Percentiles rank a stretch among this genome's conserved stretches.
These are phyloP conservation scores for Hortaea werneckii DNA, from an alignment of 2,329 filamentous ascomycete genomes.

Conservation along the genomic window DNA sequence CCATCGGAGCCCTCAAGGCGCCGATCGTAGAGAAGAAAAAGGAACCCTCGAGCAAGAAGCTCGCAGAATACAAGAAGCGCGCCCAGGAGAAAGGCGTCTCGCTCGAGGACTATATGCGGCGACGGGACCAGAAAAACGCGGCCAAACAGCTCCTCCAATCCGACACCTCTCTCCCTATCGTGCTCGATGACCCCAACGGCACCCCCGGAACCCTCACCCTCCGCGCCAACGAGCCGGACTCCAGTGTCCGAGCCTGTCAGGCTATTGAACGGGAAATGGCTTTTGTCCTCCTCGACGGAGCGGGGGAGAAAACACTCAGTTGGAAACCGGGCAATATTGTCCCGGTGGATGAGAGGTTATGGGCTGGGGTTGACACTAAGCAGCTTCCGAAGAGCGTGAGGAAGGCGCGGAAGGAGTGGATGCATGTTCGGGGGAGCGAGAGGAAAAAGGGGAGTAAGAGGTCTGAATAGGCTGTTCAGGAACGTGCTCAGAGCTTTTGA, in stretches of 20 bases:
- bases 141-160: conserved; percentile 7
- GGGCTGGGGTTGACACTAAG: conserved; percentile 11
- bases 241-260: neutral
- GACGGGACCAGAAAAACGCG: conserved; percentile 12
- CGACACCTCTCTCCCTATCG: neutral
- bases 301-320: conserved; percentile 8
- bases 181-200: conserved; percentile 10
- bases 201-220: conserved; percentile 3
- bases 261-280: conserved; percentile 1
- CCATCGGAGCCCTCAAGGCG: neutral
- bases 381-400: conserved; percentile 12
- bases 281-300: conserved; percentile 5
- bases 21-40: neutral
- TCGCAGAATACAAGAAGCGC: conserved; percentile 22
- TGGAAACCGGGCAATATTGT: conserved; percentile 4
- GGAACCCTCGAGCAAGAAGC: conserved; percentile 19
- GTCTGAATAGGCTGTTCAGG: neutral
- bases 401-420: conserved; percentile 11
- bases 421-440: conserved; percentile 5
- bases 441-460: neutral
- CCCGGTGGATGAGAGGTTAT: conserved; percentile 11
- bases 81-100: conserved; percentile 29
- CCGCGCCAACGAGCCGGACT: neutral
- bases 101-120: conserved; percentile 23
- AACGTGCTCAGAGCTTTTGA: too few species aligned